Conservation (phyloP, 441 rosid species). For the Erysimum cheiri region DNA sequence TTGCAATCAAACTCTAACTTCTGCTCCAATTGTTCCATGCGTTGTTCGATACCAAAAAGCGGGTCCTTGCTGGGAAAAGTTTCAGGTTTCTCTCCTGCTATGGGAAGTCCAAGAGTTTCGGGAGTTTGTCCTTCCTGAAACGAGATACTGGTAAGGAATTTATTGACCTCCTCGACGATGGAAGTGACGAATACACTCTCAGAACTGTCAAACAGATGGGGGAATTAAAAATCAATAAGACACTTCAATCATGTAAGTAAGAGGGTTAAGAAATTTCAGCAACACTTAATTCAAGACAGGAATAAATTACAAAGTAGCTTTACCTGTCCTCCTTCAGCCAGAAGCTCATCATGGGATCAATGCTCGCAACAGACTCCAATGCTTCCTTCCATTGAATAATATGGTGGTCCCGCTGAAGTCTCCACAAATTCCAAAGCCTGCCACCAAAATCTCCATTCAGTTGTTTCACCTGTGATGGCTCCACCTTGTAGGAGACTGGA, state of each 20-base stretch:
- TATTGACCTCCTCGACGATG: background rate
- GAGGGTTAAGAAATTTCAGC: too few species aligned
- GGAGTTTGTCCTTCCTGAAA: background rate
- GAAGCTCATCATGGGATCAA: background rate
- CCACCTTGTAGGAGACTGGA: constrained; percentile 9
- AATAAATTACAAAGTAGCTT: background rate
- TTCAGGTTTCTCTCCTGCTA: background rate
- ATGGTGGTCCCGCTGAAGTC: background rate
- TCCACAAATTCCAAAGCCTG: constrained; percentile 4
- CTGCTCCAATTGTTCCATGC: background rate
- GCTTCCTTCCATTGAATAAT: constrained; percentile 9
- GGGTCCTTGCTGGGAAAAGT: background rate
- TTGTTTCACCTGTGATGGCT: background rate
- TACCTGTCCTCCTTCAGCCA: background rate
- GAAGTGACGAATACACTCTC: background rate
- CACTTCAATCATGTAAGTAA: background rate
- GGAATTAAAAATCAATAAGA: background rate
- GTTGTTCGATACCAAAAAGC: background rate
- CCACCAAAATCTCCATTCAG: constrained; percentile 8
- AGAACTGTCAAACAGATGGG: background rate
- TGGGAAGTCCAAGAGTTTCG: background rate
- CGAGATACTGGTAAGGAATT: background rate
- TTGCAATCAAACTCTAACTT: too few species aligned
- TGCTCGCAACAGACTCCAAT: background rate
- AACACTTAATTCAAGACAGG: background rate